Conservation (phyloP, 2,329 filamentous ascomycete species). For the Myotisia sp. region DNA sequence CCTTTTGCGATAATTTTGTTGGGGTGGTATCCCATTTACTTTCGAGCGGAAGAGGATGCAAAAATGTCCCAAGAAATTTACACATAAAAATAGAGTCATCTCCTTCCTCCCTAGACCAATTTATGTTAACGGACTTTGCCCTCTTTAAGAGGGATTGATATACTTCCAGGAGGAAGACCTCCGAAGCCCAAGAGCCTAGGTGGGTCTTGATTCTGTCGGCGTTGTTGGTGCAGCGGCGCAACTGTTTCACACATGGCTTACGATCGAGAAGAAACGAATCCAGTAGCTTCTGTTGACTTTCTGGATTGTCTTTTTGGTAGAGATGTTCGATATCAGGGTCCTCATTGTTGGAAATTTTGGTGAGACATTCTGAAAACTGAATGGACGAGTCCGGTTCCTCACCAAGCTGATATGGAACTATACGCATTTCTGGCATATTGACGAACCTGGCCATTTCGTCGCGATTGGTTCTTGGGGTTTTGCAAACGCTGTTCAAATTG, state of each 20-base stretch:
- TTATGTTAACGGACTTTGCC: slow-evolving; percentile 14
- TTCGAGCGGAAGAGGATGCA: slow-evolving; percentile 10
- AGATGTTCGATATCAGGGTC: slow-evolving; percentile 49
- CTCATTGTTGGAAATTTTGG: slow-evolving; percentile 30
- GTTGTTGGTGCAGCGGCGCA: slow-evolving; percentile 41
- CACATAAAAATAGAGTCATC: slow-evolving; percentile 45
- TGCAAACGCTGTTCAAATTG: slow-evolving; percentile 55
- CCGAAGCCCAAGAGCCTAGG: slow-evolving; percentile 54
- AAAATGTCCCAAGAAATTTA: neutral
- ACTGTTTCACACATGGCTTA: slow-evolving; percentile 36
- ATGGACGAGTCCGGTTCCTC: slow-evolving; percentile 9
- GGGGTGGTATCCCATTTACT: slow-evolving; percentile 11
- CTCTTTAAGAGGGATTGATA: slow-evolving; percentile 23
- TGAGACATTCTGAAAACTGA: slow-evolving; percentile 23
- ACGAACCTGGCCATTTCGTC: slow-evolving; percentile 55
- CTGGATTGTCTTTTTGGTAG: slow-evolving; percentile 22
- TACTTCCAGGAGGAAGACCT: slow-evolving; percentile 47
- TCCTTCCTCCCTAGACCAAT: slow-evolving; percentile 31
- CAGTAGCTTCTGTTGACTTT: slow-evolving; percentile 15
- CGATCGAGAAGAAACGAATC: slow-evolving; percentile 19
- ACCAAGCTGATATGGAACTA: slow-evolving; percentile 19
- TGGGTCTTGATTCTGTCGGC: slow-evolving; percentile 39
- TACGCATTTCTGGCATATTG: slow-evolving; percentile 47
- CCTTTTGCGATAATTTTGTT: slow-evolving; percentile 43
- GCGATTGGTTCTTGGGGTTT: slow-evolving; percentile 53